A percentile compares a stretch with the other conserved stretches of the same genome.
Conservation (phyloP, 768 basidiomycete species). For the Sporobolomyces pararoseus region DNA sequence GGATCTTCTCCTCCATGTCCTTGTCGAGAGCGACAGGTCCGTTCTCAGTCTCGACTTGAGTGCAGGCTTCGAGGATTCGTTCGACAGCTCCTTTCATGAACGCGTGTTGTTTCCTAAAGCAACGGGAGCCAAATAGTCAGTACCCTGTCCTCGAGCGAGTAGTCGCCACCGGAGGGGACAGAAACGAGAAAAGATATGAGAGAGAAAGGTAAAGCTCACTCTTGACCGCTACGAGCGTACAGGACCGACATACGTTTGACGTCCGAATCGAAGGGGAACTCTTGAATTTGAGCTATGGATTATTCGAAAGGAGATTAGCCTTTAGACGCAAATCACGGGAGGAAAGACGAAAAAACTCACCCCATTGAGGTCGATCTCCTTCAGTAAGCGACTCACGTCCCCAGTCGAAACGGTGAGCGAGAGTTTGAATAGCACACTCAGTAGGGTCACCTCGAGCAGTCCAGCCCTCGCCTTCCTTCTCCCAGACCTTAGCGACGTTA, state of each 20-base stretch:
- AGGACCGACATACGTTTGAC: constrained; percentile 52
- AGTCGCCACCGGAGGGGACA: background rate
- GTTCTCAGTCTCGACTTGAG: constrained; percentile 44
- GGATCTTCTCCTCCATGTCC: constrained; percentile 43
- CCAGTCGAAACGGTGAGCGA: constrained; percentile 38
- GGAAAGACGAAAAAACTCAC: constrained; percentile 8
- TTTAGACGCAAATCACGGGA: background rate
- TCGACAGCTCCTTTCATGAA: constrained; percentile 49
- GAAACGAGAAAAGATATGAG: background rate
- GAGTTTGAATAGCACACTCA: constrained; percentile 53
- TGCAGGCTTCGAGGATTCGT: constrained; percentile 56
- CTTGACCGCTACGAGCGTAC: constrained; percentile 32
- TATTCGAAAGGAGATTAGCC: background rate
- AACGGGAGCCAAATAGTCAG: no score
- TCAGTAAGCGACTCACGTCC: constrained; percentile 32
- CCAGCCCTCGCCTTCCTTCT: constrained; percentile 49
- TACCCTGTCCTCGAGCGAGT: no score
- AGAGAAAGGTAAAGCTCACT: constrained; percentile 4
- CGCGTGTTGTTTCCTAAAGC: constrained; percentile 39
- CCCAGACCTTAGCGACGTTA: constrained; percentile 50
- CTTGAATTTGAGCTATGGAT: constrained; percentile 46
- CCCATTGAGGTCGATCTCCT: constrained; percentile 43
- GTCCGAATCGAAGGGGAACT: constrained; percentile 54
- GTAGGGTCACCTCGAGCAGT: constrained; percentile 54
- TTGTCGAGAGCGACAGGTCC: constrained; percentile 45